Evolutionary conservation across 495 filamentous ascomycete species (phyloP).

Genomic region (Xylaria longipes): DNA sequence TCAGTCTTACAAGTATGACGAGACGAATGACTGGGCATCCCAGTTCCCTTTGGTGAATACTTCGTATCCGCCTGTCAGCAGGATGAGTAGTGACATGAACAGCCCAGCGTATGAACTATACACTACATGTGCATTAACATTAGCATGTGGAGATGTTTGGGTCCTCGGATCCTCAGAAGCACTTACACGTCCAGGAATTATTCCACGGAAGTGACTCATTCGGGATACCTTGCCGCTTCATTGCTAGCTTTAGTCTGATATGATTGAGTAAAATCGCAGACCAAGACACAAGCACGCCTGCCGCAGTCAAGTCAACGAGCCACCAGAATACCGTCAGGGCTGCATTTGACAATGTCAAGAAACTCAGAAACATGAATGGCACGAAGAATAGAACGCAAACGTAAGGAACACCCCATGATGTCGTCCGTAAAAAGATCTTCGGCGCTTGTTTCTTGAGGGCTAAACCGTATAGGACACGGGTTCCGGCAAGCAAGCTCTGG

Average conservation of each 20-base stretch:
- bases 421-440: slow-evolving; percentile 62
- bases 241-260: slow-evolving; percentile 51
- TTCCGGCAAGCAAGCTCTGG: slow-evolving; percentile 66
- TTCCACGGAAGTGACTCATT: slow-evolving; percentile 49
- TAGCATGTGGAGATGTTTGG: neutral
- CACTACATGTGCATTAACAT: slow-evolving; percentile 32
- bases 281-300: slow-evolving; percentile 64
- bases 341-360: slow-evolving; percentile 62
- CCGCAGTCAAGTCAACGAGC: slow-evolving; percentile 63
- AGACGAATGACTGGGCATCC: slow-evolving; percentile 54
- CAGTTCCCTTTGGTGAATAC: slow-evolving; percentile 58
- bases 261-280: slow-evolving; percentile 53
- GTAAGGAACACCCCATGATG: slow-evolving; percentile 66
- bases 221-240: slow-evolving; percentile 51
- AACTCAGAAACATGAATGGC: slow-evolving; percentile 62
- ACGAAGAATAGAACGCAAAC: slow-evolving; percentile 60
- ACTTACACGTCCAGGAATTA: slow-evolving; percentile 49
- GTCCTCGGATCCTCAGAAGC: neutral
- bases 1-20: slow-evolving; percentile 51
- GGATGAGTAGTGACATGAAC: slow-evolving; percentile 53
- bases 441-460: slow-evolving; percentile 66
- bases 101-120: slow-evolving; percentile 47
- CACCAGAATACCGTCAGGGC: slow-evolving; percentile 67
- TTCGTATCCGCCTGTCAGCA: slow-evolving; percentile 55
- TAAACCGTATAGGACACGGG: slow-evolving; percentile 67